These are phyloP conservation scores for Lachnellula arida DNA, from an alignment of 2,329 filamentous ascomycete genomes.

Conservation along the genomic window DNA sequence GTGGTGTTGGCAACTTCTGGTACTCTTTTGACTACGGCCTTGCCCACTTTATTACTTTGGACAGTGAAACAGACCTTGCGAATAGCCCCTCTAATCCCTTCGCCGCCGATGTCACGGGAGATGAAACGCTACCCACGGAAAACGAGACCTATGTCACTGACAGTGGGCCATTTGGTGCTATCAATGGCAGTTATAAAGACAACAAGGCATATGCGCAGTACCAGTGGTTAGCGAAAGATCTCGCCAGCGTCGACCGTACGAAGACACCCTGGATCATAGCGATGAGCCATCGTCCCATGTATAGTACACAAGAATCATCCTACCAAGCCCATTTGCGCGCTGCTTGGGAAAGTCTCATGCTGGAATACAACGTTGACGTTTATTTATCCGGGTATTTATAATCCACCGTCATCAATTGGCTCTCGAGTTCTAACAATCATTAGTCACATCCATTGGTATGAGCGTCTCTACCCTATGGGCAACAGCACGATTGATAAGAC, in stretches of 20 bases:
- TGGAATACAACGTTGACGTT: conserved; percentile 42
- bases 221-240: conserved; percentile 41
- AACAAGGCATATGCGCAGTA: conserved; percentile 38
- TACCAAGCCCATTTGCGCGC: conserved; percentile 41
- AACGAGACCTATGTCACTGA: conserved; percentile 44
- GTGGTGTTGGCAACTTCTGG: conserved; percentile 49
- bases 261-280: conserved; percentile 29
- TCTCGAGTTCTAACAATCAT: conserved; percentile 1
- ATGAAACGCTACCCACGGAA: conserved; percentile 37
- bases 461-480: conserved; percentile 50
- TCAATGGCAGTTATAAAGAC: conserved; percentile 38
- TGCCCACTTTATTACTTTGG: conserved; percentile 45
- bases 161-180: conserved; percentile 43
- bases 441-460: conserved; percentile 44
- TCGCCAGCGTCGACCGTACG: conserved; percentile 23
- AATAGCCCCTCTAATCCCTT: conserved; percentile 44
- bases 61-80: conserved; percentile 47
- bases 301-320: conserved; percentile 38
- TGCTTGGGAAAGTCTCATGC: conserved; percentile 42
- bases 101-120: conserved; percentile 37
- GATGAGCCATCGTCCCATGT: conserved; percentile 36
- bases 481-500: conserved; percentile 48
- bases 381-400: conserved; percentile 36
- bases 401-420: neutral
- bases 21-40: conserved; percentile 51